These are phyloP conservation scores for Cladosporium colombiae DNA, from an alignment of 2,329 filamentous ascomycete genomes.

Conservation along the genomic window DNA sequence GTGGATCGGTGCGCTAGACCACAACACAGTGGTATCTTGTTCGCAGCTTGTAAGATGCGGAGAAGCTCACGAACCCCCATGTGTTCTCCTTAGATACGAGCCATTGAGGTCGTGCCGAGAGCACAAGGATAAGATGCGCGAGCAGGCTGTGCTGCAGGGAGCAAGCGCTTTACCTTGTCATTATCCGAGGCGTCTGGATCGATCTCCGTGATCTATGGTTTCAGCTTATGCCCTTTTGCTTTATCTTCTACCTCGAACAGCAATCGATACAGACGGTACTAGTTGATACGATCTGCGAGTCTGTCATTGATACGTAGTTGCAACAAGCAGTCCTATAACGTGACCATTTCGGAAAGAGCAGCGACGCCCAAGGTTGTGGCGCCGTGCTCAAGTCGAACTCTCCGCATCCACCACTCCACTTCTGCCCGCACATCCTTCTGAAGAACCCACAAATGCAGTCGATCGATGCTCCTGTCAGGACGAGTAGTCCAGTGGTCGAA, in stretches of 20 bases:
- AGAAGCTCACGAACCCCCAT: constrained; percentile 11
- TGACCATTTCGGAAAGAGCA: constrained; percentile 1
- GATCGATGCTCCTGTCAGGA: background rate
- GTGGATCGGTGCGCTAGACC: background rate
- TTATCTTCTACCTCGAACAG: background rate
- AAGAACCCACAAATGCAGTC: constrained; percentile 1
- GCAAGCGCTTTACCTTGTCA: background rate
- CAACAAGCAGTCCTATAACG: background rate
- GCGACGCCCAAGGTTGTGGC: constrained; percentile 10
- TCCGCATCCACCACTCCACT: constrained; percentile 11
- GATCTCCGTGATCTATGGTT: background rate
- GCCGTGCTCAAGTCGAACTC: constrained; percentile 7
- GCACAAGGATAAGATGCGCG: constrained; percentile 6
- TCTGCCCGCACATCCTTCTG: background rate
- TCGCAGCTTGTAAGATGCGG: constrained; percentile 14
- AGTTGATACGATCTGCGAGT: background rate
- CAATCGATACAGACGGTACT: background rate
- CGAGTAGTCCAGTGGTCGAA: background rate
- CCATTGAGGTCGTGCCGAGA: background rate
- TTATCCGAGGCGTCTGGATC: background rate
- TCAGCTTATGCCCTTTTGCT: background rate
- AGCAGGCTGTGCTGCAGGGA: constrained; percentile 8
- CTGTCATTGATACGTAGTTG: background rate
- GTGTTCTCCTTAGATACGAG: background rate
- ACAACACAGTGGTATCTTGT: constrained; percentile 3